phyloP scores from a whole-genome alignment of 2,329 filamentous ascomycete genomes.

The Cryphonectria parasitica region DNA sequence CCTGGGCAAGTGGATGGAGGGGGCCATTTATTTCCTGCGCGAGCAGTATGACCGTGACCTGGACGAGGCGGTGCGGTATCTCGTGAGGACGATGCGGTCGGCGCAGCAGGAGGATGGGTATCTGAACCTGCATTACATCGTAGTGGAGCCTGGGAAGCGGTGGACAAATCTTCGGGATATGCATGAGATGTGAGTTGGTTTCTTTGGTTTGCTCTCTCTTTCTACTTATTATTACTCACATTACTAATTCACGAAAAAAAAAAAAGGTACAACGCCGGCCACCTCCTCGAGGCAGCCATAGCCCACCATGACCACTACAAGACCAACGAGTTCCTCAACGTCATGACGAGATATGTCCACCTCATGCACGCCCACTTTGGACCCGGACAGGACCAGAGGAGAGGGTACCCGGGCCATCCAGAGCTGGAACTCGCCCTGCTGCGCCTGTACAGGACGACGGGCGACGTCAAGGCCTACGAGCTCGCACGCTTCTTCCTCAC shows the following conservation, averaged over 20 bases:
- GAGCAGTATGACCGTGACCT: slow-evolving; percentile 49
- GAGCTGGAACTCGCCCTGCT: slow-evolving; percentile 54
- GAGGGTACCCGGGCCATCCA: slow-evolving; percentile 65
- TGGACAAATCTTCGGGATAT: slow-evolving; percentile 65
- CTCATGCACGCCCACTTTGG: slow-evolving; percentile 58
- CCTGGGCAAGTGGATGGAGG: slow-evolving; percentile 41
- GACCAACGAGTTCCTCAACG: slow-evolving; percentile 54
- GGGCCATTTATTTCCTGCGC: slow-evolving; percentile 59
- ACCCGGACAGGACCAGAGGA: slow-evolving; percentile 50
- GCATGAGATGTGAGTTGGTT: slow-evolving; percentile 58
- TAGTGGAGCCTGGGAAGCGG: slow-evolving; percentile 58
- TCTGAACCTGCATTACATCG: slow-evolving; percentile 65
- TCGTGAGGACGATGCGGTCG: slow-evolving; percentile 60
- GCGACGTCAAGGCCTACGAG: slow-evolving; percentile 42
- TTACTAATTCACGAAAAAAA: neutral
- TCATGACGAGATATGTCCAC: slow-evolving; percentile 58
- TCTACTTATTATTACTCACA: neutral
- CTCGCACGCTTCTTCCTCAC: slow-evolving; percentile 61
- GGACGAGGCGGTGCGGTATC: slow-evolving; percentile 54
- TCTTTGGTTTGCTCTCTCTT: neutral
- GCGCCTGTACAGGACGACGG: slow-evolving; percentile 42
- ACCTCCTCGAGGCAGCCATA: slow-evolving; percentile 64
- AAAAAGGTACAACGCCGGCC: slow-evolving; percentile 60
- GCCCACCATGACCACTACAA: slow-evolving; percentile 58
- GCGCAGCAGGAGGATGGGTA: slow-evolving; percentile 66